phyloP scores from a whole-genome alignment of 2,329 filamentous ascomycete genomes.

The Aspergillus fumigatiaffinis region DNA sequence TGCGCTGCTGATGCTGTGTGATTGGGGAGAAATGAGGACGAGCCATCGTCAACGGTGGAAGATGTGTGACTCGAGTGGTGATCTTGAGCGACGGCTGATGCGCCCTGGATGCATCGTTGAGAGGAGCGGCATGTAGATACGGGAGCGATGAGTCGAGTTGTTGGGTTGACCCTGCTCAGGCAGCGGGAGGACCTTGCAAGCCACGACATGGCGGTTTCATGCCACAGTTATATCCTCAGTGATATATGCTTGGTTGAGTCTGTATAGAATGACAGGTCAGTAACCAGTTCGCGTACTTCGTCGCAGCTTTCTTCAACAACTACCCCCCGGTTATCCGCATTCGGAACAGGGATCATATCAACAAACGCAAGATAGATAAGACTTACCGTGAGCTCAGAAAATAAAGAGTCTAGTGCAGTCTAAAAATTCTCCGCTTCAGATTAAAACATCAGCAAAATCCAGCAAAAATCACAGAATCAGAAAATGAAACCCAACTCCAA shows the following conservation, averaged over 20 bases:
- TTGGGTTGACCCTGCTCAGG: background rate
- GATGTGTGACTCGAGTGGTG: constrained; percentile 1
- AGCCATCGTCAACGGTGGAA: constrained; percentile 1
- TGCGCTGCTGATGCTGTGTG: constrained; percentile 42
- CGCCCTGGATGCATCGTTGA: background rate
- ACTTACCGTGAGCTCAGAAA: background rate
- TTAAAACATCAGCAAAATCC: background rate
- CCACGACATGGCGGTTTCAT: background rate
- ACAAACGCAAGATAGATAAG: background rate
- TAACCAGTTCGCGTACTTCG: background rate
- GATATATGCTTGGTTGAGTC: background rate
- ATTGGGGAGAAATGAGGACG: constrained; percentile 4
- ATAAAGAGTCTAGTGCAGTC: background rate
- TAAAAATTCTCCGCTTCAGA: background rate
- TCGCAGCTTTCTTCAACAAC: background rate
- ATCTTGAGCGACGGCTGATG: constrained; percentile 8
- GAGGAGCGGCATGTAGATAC: constrained; percentile 3
- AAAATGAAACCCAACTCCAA: background rate
- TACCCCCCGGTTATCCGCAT: background rate
- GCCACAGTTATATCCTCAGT: background rate
- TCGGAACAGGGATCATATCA: background rate
- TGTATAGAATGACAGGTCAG: background rate
- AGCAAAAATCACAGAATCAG: background rate
- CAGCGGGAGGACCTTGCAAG: background rate
- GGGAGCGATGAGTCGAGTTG: background rate